Evolutionary conservation across 2,329 filamentous ascomycete species (phyloP).

Genomic region (Chaetothyriales sp.): DNA sequence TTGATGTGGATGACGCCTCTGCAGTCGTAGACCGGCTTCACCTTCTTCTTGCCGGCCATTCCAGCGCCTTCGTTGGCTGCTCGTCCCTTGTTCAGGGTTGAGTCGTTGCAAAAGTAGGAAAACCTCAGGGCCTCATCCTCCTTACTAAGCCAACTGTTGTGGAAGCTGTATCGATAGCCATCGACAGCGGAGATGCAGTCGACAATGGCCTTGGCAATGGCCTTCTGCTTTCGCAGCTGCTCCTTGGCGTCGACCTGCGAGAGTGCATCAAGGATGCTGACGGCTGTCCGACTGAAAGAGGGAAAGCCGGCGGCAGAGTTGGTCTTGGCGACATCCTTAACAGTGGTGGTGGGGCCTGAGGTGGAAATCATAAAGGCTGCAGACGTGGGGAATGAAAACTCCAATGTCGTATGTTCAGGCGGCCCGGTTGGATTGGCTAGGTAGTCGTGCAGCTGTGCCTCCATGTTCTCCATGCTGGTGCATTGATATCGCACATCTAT

Average conservation of each 20-base stretch:
- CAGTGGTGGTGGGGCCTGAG: conserved; percentile 1
- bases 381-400: conserved; percentile 14
- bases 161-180: conserved; percentile 16
- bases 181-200: conserved; percentile 12
- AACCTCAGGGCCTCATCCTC: conserved; percentile 16
- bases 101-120: conserved; percentile 17
- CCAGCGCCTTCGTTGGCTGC: conserved; percentile 13
- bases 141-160: conserved; percentile 17
- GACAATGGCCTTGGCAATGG: conserved; percentile 12
- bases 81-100: conserved; percentile 14
- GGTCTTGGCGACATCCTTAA: conserved; percentile 1
- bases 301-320: conserved; percentile 9
- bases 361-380: conserved; percentile 14
- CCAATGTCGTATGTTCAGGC: conserved; percentile 15
- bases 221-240: conserved; percentile 11
- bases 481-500: conserved; percentile 11
- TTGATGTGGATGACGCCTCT: conserved; percentile 13
- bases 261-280: conserved; percentile 15
- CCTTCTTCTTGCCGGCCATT: conserved; percentile 9
- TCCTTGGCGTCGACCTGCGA: conserved; percentile 11
- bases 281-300: conserved; percentile 10
- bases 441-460: conserved; percentile 10
- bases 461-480: conserved; percentile 12
- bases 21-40: conserved; percentile 16
- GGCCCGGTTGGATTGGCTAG: conserved; percentile 10